Evolutionary conservation across 1,284 basidiomycete species (phyloP).

Genomic region (Cutaneotrichosporon cutaneum): DNA sequence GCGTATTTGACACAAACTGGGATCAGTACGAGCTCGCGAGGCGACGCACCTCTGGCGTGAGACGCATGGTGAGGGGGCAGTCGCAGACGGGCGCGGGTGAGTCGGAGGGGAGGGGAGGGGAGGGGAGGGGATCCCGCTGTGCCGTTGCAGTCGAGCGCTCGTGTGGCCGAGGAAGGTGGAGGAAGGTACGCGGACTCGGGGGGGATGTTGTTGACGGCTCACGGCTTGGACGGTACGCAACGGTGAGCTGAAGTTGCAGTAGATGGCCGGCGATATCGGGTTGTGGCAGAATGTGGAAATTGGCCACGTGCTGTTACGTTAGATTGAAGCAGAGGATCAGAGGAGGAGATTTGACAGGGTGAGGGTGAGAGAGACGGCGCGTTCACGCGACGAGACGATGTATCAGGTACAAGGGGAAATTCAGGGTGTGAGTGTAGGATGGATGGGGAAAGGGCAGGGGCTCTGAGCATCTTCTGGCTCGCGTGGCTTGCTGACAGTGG

Average conservation of each 20-base stretch:
- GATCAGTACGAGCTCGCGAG: neutral
- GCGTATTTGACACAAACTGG: conserved; percentile 49
- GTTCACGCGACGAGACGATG: neutral
- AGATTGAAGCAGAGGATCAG: too few species aligned
- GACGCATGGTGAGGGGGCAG: conserved; percentile 38
- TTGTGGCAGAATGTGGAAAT: too few species aligned
- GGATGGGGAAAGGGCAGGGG: neutral
- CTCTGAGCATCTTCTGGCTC: neutral
- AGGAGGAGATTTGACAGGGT: too few species aligned
- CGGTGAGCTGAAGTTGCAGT: too few species aligned
- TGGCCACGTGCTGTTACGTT: neutral
- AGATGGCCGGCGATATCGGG: too few species aligned
- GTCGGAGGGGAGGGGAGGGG: neutral
- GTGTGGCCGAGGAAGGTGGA: neutral
- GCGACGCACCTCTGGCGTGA: conserved; percentile 53
- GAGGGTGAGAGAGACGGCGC: neutral
- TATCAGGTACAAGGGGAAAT: conserved; percentile 2
- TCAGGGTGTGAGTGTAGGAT: neutral
- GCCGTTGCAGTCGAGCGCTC: neutral
- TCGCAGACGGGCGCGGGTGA: neutral
- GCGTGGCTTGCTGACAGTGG: neutral
- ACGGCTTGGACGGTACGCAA: neutral
- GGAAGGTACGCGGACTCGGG: neutral
- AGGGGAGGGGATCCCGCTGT: neutral
- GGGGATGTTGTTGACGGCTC: neutral